Evolutionary conservation across 345 rosid species (phyloP), one percentile per base, ranked within the genome.

Genomic region (Geranium rotundifolium): DNA sequence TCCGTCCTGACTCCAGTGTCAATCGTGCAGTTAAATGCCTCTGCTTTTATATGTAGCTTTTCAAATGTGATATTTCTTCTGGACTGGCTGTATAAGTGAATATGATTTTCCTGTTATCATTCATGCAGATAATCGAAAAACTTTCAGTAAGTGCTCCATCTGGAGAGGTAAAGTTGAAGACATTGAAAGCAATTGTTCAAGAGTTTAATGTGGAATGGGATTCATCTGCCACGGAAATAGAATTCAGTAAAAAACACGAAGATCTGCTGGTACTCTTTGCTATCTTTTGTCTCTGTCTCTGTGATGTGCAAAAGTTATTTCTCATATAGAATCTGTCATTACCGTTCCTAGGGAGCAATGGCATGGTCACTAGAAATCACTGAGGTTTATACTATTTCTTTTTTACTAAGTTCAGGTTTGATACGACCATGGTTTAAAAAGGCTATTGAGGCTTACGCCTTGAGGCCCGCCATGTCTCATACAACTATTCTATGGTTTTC

Each of bases 1-100:
- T 92, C 23, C 91, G 89, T 76, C 96, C 96, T 0, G 95, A 87
- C 73, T 85, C 98, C 29, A 77, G 98, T 29, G 91, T 89, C 74
- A 91, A 89, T 68, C 96, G 96, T 70, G 82, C 89, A 56, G 98
- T 92, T 81, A 89, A 69, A 75, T 27, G 49, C 17, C 65, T 60
- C 31, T 30, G 31, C 12, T 56, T 56, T 1, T 56, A 39, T 66
- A 50, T 50, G 61, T 23, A 50, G 61, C 62, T 63, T 70, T 58
- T 17, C 66, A 58, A 56, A 7, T 2, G 37, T 31, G 37, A 31
- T 31, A 2, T 31, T 31, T 7, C 7, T 31, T 2, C 37, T 31
- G 37, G 37, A 7, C 37, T 2, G 37, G 37, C 4, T 7, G 7
- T 31, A 31, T 31, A 31, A 31, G 37, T 31, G 37, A 31, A 2